Conservation (phyloP, 1,284 basidiomycete species). For the Moesziomyces globuligerus region DNA sequence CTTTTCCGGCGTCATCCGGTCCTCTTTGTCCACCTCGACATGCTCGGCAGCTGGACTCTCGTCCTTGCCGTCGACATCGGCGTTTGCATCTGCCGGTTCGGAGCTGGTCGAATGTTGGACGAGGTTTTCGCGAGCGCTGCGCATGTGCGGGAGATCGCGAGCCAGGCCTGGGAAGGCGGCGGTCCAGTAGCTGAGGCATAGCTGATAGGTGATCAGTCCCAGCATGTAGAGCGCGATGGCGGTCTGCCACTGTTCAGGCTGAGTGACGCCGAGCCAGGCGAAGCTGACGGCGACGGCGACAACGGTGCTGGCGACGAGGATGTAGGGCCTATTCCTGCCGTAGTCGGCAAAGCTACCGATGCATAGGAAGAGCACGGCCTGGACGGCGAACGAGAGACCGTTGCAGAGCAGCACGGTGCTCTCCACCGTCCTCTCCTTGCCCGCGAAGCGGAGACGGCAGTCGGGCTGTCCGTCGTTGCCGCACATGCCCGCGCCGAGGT, state of each 20-base stretch:
- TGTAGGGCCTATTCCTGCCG: conserved; percentile 43
- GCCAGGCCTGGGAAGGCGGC: conserved; percentile 84
- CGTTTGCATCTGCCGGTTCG: neutral
- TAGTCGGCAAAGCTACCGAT: conserved; percentile 74
- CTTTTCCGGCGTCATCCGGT: conserved; percentile 70
- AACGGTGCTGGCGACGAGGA: conserved; percentile 44
- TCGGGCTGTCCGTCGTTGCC: conserved; percentile 35
- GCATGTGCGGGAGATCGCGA: conserved; percentile 78
- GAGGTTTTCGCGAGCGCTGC: conserved; percentile 74
- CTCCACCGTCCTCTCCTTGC: conserved; percentile 46
- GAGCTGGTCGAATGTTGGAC: conserved; percentile 67
- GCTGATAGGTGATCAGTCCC: conserved; percentile 83
- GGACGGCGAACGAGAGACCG: conserved; percentile 59
- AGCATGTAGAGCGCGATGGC: conserved; percentile 84
- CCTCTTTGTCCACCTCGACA: neutral
- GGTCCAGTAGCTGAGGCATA: conserved; percentile 81
- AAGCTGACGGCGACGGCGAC: conserved; percentile 44
- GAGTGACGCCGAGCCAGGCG: conserved; percentile 65
- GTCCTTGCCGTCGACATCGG: conserved; percentile 2
- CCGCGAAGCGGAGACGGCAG: conserved; percentile 71
- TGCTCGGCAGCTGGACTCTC: conserved; percentile 22
- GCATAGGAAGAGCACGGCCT: conserved; percentile 75
- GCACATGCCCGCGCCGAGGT: conserved; percentile 69
- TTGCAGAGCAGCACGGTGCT: conserved; percentile 53
- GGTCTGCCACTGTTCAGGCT: conserved; percentile 76